A percentile compares a stretch with the other conserved stretches of the same genome.
These are phyloP conservation scores for Casuarina cunninghamiana DNA, from an alignment of 306 rosid genomes.

Conservation along the genomic window DNA sequence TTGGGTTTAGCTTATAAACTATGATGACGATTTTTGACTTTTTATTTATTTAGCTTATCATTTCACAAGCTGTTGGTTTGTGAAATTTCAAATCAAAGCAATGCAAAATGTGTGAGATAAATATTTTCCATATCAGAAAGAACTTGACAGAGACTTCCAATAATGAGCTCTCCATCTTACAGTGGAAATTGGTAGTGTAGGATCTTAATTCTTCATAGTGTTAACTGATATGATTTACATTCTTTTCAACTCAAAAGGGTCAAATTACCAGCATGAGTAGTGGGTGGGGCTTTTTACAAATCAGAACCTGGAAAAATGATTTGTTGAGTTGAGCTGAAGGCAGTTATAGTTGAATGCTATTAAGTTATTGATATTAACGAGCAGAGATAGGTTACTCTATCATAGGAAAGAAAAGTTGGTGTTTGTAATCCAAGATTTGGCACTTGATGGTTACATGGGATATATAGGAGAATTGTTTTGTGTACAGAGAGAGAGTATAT, in stretches of 20 bases:
- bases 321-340: neutral
- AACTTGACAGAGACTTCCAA: neutral
- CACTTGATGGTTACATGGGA: neutral
- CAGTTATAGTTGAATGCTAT: neutral
- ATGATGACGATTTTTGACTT: neutral
- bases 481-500: too few relatives aligned
- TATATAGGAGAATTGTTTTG: neutral
- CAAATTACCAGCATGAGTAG: neutral
- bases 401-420: neutral
- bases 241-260: neutral
- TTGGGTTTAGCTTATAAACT: neutral
- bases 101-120: neutral
- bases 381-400: neutral
- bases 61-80: neutral
- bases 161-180: neutral
- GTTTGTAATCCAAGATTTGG: neutral
- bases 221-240: neutral
- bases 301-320: neutral
- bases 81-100: neutral
- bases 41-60: neutral
- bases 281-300: neutral
- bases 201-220: neutral
- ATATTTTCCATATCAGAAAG: neutral
- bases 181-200: neutral
- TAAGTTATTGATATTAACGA: neutral